A percentile compares a stretch with the other conserved stretches of the same genome.
phyloP scores from a whole-genome alignment of 768 basidiomycete species.

The Leccinum obscurum region DNA sequence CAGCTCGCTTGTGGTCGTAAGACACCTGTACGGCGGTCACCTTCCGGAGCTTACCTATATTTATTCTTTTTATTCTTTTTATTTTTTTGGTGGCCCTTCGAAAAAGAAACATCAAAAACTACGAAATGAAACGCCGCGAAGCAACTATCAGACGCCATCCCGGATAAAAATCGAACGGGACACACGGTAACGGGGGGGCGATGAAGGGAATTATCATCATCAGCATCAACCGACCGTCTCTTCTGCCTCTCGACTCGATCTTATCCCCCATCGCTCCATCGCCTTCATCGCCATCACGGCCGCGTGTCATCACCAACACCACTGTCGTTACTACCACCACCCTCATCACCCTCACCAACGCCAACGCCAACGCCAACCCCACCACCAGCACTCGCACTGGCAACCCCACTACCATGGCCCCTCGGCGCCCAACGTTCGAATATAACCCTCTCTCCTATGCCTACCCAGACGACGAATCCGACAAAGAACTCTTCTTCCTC shows the following conservation, averaged over 20 bases:
- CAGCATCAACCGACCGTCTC: not conserved
- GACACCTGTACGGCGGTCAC: not conserved
- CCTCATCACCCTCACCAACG: not conserved
- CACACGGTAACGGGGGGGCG: conserved; percentile 7
- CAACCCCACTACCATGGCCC: conserved; percentile 5
- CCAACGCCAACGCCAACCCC: not conserved
- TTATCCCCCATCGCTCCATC: not conserved
- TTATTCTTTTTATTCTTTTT: not conserved
- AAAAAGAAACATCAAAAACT: not conserved
- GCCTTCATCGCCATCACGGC: not conserved
- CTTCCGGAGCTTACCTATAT: not conserved
- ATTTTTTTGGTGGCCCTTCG: not conserved
- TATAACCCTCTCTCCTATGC: conserved; percentile 23
- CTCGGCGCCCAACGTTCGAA: conserved; percentile 15
- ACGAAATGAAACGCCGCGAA: conserved; percentile 20
- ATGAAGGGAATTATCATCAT: conserved; percentile 2
- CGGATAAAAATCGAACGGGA: conserved; percentile 9
- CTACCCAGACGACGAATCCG: conserved; percentile 26
- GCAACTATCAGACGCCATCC: not conserved
- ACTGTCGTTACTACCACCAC: not conserved
- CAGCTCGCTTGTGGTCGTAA: not conserved
- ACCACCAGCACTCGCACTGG: not conserved
- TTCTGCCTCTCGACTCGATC: not conserved
- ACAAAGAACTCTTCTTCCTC: conserved; percentile 24
- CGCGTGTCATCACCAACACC: not conserved